Conservation (phyloP, 768 basidiomycete species). For the Boletus reticuloceps region DNA sequence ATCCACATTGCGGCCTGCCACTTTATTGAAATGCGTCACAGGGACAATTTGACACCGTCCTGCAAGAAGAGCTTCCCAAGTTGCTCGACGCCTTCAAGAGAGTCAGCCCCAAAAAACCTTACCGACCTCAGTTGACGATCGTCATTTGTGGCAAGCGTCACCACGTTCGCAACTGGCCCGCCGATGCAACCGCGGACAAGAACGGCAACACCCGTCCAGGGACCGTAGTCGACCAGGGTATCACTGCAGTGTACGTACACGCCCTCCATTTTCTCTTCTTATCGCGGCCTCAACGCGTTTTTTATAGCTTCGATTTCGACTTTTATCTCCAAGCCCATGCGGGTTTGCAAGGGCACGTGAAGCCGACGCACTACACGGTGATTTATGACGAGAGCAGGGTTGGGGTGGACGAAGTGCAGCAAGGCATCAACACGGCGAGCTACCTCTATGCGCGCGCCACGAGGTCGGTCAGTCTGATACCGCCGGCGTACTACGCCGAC, state of each 20-base stretch:
- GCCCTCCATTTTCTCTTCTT: background rate
- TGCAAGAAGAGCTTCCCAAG: constrained; percentile 58
- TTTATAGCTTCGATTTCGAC: constrained; percentile 56
- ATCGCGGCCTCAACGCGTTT: background rate
- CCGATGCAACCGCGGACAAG: constrained; percentile 46
- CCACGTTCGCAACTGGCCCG: constrained; percentile 57
- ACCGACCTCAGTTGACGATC: constrained; percentile 65
- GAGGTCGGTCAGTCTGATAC: constrained; percentile 77
- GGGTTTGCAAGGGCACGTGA: constrained; percentile 68
- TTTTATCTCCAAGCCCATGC: constrained; percentile 74
- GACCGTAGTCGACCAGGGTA: constrained; percentile 76
- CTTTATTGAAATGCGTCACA: constrained; percentile 24
- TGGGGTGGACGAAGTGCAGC: constrained; percentile 70
- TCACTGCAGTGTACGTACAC: constrained; percentile 59
- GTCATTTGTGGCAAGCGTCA: constrained; percentile 79
- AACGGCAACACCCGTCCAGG: constrained; percentile 81
- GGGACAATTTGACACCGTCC: constrained; percentile 71
- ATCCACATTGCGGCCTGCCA: background rate
- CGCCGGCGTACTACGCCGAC: constrained; percentile 80
- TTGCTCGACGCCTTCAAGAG: constrained; percentile 57
- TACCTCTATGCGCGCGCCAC: constrained; percentile 84
- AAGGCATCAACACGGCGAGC: constrained; percentile 63
- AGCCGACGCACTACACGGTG: constrained; percentile 76
- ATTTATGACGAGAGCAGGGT: constrained; percentile 75
- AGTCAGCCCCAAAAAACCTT: constrained; percentile 43